Percentiles rank a stretch among this genome's conserved stretches.
phyloP scores from a whole-genome alignment of 176 grass and related monocot species.

The Musa schizocarpa region DNA sequence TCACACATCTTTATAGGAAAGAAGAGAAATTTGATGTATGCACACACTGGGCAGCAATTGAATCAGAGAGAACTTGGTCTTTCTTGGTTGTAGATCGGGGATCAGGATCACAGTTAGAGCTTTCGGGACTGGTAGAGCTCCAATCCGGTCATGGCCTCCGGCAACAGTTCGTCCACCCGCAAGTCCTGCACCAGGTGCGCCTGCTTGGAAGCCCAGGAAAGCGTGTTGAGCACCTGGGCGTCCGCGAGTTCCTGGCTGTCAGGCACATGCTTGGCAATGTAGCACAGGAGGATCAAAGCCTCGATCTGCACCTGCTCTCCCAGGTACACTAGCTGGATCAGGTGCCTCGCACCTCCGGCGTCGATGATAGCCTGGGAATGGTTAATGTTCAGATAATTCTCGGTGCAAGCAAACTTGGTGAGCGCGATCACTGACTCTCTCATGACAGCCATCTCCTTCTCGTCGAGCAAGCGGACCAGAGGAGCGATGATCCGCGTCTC shows the following conservation, averaged over 20 bases:
- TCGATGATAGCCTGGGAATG: constrained; percentile 6
- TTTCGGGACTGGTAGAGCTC: constrained; percentile 6
- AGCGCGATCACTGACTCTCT: constrained; percentile 5
- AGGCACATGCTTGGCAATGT: background rate
- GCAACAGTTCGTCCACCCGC: background rate
- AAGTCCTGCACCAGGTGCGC: background rate
- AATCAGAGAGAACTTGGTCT: background rate
- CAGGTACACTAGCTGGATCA: constrained; percentile 1
- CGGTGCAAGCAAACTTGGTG: background rate
- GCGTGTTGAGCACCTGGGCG: background rate
- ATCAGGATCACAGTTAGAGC: background rate
- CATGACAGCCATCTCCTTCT: background rate
- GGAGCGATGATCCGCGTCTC: background rate
- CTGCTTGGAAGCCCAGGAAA: constrained; percentile 4
- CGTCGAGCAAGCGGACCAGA: constrained; percentile 3
- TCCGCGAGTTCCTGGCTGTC: background rate
- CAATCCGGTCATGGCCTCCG: constrained; percentile 1
- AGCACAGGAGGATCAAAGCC: constrained; percentile 10
- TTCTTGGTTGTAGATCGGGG: background rate
- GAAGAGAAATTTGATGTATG: background rate
- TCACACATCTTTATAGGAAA: background rate
- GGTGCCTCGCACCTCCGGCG: constrained; percentile 1
- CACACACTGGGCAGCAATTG: background rate
- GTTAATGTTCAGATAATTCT: background rate
- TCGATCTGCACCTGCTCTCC: background rate